Conservation (phyloP, 2,329 filamentous ascomycete species). For the Sarocladiaceae sp. region DNA sequence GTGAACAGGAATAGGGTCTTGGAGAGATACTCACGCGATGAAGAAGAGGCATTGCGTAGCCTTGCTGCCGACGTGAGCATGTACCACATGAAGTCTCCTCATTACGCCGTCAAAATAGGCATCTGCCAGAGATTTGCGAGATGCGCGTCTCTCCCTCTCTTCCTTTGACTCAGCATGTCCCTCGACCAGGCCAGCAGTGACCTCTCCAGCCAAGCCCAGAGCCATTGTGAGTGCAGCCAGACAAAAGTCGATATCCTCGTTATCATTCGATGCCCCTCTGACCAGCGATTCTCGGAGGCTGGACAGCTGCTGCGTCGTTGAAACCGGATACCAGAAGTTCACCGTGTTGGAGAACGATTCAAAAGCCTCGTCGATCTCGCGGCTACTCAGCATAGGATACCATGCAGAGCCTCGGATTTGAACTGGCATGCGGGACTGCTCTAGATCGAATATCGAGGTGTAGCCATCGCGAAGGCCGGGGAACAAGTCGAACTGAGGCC, state of each 20-base stretch:
- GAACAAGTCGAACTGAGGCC: slow-evolving; percentile 42
- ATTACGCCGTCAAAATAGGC: slow-evolving; percentile 44
- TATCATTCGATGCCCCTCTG: slow-evolving; percentile 27
- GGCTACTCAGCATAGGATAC: slow-evolving; percentile 34
- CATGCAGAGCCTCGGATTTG: slow-evolving; percentile 26
- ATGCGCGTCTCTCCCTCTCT: neutral
- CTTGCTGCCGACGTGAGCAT: slow-evolving; percentile 38
- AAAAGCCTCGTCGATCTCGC: slow-evolving; percentile 35
- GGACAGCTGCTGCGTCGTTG: slow-evolving; percentile 33
- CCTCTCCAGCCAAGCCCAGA: slow-evolving; percentile 39
- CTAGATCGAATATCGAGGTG: slow-evolving; percentile 40
- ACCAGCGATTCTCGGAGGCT: slow-evolving; percentile 25
- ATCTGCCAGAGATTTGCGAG: neutral
- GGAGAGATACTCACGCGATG: slow-evolving; percentile 31
- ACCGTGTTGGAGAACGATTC: slow-evolving; percentile 38
- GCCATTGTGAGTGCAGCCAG: slow-evolving; percentile 40
- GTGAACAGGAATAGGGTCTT: neutral
- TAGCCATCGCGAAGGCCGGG: slow-evolving; percentile 35
- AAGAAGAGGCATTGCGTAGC: slow-evolving; percentile 46
- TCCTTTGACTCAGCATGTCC: neutral
- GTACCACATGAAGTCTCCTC: slow-evolving; percentile 38
- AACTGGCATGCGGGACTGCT: slow-evolving; percentile 33
- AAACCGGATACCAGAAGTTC: slow-evolving; percentile 49
- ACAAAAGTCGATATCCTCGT: slow-evolving; percentile 30
- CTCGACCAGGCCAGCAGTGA: slow-evolving; percentile 23